Evolutionary conservation across 305 asterid genomes (phyloP).

Genomic region (Andrographis paniculata): DNA sequence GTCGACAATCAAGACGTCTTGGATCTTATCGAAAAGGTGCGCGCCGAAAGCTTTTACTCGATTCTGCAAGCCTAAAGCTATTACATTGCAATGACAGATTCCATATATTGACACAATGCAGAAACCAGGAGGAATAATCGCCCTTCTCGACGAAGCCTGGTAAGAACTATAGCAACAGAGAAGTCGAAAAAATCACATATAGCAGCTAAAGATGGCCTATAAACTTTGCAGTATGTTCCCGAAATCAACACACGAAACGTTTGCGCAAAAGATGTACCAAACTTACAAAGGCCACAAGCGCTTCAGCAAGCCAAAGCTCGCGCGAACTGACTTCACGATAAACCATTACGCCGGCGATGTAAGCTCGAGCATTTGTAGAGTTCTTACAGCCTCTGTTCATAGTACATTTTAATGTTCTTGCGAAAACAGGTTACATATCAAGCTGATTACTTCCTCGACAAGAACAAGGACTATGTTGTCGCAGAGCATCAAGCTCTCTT

Average conservation of each 20-base stretch:
- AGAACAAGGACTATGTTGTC: constrained; percentile 89
- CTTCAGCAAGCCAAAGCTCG: constrained; percentile 94
- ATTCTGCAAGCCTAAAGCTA: constrained; percentile 9
- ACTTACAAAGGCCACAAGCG: constrained; percentile 84
- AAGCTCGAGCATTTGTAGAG: constrained; percentile 21
- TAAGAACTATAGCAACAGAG: constrained; percentile 31
- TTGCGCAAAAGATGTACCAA: constrained; percentile 97
- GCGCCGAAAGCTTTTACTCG: constrained; percentile 7
- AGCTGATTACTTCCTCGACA: constrained; percentile 93
- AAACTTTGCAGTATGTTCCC: constrained; percentile 90
- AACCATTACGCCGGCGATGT: constrained; percentile 98
- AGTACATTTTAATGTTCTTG: constrained; percentile 19
- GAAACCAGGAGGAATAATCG: constrained; percentile 98
- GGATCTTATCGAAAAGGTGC: constrained; percentile 88
- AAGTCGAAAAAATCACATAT: neutral
- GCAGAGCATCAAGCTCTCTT: constrained; percentile 96
- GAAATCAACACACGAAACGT: constrained; percentile 93
- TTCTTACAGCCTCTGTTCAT: constrained; percentile 15
- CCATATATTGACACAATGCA: constrained; percentile 40
- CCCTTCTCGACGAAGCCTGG: constrained; percentile 99
- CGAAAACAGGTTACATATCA: constrained; percentile 74
- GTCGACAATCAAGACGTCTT: constrained; percentile 92
- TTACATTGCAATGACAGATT: constrained; percentile 14
- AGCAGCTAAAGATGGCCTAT: constrained; percentile 3
- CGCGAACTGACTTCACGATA: constrained; percentile 82